Conservation (phyloP, 2,329 filamentous ascomycete species). For the Trichoderma sp. region DNA sequence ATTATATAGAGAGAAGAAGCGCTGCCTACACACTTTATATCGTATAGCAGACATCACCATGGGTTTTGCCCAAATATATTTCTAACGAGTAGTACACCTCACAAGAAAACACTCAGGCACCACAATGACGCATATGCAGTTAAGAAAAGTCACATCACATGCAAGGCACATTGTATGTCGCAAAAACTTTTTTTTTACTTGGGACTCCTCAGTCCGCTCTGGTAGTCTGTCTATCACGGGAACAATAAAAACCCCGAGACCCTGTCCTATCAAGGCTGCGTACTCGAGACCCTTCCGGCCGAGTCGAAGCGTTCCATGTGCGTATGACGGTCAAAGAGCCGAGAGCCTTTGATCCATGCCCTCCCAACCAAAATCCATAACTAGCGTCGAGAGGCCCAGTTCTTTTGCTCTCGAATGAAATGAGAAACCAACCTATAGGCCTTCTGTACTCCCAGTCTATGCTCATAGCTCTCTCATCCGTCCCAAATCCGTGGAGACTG, state of each 20-base stretch:
- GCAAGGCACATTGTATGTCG: neutral
- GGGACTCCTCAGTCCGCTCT: slow-evolving; percentile 49
- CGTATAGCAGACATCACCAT: too few species aligned
- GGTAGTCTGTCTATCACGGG: slow-evolving; percentile 38
- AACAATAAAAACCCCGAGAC: slow-evolving; percentile 29
- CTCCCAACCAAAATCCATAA: slow-evolving; percentile 45
- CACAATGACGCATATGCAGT: neutral
- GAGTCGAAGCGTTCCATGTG: slow-evolving; percentile 37
- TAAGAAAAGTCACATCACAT: neutral
- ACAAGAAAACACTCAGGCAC: too few species aligned
- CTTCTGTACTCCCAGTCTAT: slow-evolving; percentile 41
- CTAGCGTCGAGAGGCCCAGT: slow-evolving; percentile 45
- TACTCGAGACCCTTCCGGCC: slow-evolving; percentile 37
- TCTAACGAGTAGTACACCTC: too few species aligned
- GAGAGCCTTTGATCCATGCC: slow-evolving; percentile 39
- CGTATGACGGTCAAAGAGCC: slow-evolving; percentile 34
- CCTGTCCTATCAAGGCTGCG: slow-evolving; percentile 27
- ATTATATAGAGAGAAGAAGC: neutral
- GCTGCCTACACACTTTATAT: neutral
- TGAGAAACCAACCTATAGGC: slow-evolving; percentile 42
- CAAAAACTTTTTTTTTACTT: slow-evolving; percentile 37
- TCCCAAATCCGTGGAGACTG: slow-evolving; percentile 41
- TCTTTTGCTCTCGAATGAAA: slow-evolving; percentile 43
- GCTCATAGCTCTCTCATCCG: slow-evolving; percentile 41
- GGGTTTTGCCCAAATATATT: too few species aligned